Evolutionary conservation across 2,329 filamentous ascomycete species (phyloP), one percentile per base, ranked within the genome.

Genomic region (Phyllosticta citribraziliensis): DNA sequence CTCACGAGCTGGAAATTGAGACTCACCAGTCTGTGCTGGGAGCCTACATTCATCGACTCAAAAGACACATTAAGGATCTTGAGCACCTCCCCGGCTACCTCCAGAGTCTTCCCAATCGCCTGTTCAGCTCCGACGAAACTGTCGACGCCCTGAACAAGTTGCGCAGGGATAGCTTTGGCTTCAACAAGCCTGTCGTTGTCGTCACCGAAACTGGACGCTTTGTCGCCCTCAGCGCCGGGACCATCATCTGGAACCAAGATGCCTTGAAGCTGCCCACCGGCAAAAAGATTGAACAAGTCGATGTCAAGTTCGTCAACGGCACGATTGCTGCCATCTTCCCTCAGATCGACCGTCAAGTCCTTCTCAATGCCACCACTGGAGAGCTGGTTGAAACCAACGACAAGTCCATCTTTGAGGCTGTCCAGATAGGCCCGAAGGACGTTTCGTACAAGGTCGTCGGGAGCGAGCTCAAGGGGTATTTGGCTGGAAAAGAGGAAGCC

Each of bases 1-100:
- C 86, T 5, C 87, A 89, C 71, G 89, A 91, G 30, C 79, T 97
- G 8, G 88, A 96, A 66, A 84, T 89, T 24, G 93, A 99, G 75
- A 88, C 89, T 3, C 88, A 96, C 70, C 88, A 87, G 69, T 96
- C 88, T 70, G 80, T 89, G 2, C 69, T 89, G 5, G 80, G 83
- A 11, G 94, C 94, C n/a, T 99, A 96, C 69, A 76, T 93, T 27
- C 91, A 97, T 74, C 88, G 94, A 14, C 80, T 96, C 14, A 88
- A 83, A 65, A 88, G 94, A 54, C 94, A 99, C 70, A 68, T 91
- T 14, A 80, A 84, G 54, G 94, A 97, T 65, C 79, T 97, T 50
- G 79, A 88, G 69, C 80, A 88, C 66, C 80, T 97, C 3, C 92
- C 92, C 0, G 82, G 79, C 0, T 95, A 87, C 75, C 74, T 96